Conservation (phyloP, 2,329 filamentous ascomycete genomes). For the Fusarium virguliforme region DNA sequence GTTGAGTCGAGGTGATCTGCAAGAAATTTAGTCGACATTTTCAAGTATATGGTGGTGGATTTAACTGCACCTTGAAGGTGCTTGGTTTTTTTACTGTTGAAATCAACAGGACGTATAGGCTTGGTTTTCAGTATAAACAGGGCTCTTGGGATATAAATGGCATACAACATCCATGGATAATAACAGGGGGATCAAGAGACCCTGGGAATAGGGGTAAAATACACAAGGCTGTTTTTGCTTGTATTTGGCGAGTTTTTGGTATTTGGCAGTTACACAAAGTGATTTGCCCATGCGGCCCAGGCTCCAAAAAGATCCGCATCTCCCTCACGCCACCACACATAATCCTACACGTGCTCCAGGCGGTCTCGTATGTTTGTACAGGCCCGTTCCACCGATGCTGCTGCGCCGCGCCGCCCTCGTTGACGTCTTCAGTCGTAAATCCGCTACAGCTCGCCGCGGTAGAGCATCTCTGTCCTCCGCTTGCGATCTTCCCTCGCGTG, state of each 20-base stretch:
- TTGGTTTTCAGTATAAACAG: conserved; percentile 2
- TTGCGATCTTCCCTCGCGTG: conserved; percentile 70
- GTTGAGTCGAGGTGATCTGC: conserved; percentile 17
- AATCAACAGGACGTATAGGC: background rate
- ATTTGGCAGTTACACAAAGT: conserved; percentile 50
- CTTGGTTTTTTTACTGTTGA: conserved; percentile 6
- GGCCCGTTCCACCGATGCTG: conserved; percentile 20
- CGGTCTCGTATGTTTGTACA: conserved; percentile 48
- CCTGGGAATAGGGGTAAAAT: conserved; percentile 19
- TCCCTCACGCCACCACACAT: conserved; percentile 35
- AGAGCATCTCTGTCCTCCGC: conserved; percentile 69
- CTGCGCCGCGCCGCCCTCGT: conserved; percentile 16
- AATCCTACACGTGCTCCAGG: conserved; percentile 48
- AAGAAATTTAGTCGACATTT: conserved; percentile 6
- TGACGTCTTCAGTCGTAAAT: conserved; percentile 5
- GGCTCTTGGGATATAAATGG: conserved; percentile 12
- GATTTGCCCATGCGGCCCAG: conserved; percentile 33
- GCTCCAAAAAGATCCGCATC: conserved; percentile 33
- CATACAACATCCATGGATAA: conserved; percentile 11
- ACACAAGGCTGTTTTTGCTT: conserved; percentile 38
- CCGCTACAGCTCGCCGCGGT: conserved; percentile 66
- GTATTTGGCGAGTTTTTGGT: conserved; percentile 43
- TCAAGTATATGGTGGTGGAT: conserved; percentile 1
- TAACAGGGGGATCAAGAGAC: conserved; percentile 5
- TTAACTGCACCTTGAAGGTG: conserved; percentile 4